Base-by-base conservation (phyloP, 306 rosid genomes). In the Senna siamea region DNA sequence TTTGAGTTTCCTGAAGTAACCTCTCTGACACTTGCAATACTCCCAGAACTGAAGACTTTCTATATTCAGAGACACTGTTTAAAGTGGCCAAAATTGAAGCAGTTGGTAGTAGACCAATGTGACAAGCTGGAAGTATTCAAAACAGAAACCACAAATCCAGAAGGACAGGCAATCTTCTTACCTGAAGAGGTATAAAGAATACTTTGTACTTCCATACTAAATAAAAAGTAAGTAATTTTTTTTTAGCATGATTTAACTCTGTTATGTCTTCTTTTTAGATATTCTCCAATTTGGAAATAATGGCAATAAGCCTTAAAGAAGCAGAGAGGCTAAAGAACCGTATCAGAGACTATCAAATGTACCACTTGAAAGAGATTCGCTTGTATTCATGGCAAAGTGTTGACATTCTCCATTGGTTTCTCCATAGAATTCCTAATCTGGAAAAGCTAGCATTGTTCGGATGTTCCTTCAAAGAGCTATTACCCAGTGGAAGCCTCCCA, bases 361-460 rank as follows among this genome's bases (percentile, higher is more conserved):
- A 47, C 17, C 1, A 35, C 47, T 5, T 76, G 18, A 69, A 60
- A 48, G n/a, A 37, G 18, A 61, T 77, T 59, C 0, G 7, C 13
- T 69, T 37, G 44, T 0, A 0, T 0, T 10, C 44, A 35, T 11
- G 38, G 4, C 0, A 0, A 1, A 35, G 10, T 0, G 1, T 0
- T 3, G 23, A 44, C 2, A 12, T 35, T 22, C 50, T 34, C 60
- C 35, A 13, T 2, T 32, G 19, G 43, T 23, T 77, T 28, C 71
- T 77, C 5, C 37, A 61, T 26, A 60, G 57, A 38, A 75, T 80
- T 50, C 79, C 81, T 48, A 69, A 7, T 8, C 53, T 66, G 23
- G 56, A 66, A 6, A 44, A 5, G 9, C 44, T 38, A 2, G 4
- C 22, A 2, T 30, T 53, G 46, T 20, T 5, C 0, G 1, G 0